Conservation (phyloP, 2,329 filamentous ascomycete species). For the Cladosporium sp. region DNA sequence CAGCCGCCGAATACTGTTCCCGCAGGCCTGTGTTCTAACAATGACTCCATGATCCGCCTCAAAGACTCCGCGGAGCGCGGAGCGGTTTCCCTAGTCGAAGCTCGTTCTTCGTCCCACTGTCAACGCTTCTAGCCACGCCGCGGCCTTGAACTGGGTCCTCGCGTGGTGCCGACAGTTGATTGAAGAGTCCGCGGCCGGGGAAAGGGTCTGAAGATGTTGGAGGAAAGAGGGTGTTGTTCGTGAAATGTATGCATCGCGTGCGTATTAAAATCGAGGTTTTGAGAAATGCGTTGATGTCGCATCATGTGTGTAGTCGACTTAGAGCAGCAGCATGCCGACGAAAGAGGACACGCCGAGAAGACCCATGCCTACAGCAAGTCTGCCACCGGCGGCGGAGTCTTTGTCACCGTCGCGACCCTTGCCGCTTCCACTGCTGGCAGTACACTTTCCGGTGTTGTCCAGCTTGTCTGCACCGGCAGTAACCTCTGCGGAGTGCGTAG, state of each 20-base stretch:
- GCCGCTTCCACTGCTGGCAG: not conserved
- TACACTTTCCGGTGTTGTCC: constrained; percentile 2
- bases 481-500: constrained; percentile 2
- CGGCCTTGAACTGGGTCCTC: no score
- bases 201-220: no score
- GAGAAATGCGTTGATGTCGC: not conserved
- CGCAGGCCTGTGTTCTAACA: no score
- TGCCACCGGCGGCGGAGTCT: constrained; percentile 5
- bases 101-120: no score
- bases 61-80: no score
- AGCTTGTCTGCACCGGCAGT: constrained; percentile 8
- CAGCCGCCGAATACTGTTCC: no score
- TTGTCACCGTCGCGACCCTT: not conserved
- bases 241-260: constrained; percentile 8
- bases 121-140: no score
- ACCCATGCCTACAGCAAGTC: constrained; percentile 9
- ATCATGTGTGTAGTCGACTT: not conserved
- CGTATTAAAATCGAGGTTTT: constrained; percentile 8
- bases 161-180: no score
- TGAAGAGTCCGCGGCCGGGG: no score
- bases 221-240: not conserved
- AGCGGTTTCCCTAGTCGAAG: no score
- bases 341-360: constrained; percentile 7
- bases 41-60: no score
- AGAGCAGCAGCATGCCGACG: constrained; percentile 11